Evolutionary conservation across 352 stramenopile genomes (phyloP).

Genomic region (Blastocystis sp.): DNA sequence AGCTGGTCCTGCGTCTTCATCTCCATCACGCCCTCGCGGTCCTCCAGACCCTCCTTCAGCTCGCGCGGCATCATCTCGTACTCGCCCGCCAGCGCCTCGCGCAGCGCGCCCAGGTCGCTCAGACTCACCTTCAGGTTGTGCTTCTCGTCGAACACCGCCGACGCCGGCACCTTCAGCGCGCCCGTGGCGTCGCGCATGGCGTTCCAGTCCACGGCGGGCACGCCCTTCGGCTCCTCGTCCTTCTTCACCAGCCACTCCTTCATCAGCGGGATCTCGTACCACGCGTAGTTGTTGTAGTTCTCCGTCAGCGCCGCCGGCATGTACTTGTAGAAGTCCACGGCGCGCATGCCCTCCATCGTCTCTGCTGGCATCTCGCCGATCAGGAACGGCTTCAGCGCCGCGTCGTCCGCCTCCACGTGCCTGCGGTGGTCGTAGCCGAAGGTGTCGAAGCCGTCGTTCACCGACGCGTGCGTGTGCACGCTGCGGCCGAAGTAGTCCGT

Average conservation of each 20-base stretch:
- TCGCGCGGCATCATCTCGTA: neutral
- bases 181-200: too few relatives aligned
- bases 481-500: slow-evolving; percentile 15
- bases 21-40: neutral
- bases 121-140: neutral
- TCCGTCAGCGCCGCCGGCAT: slow-evolving; percentile 3
- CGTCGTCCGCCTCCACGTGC: neutral
- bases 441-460: slow-evolving; percentile 29
- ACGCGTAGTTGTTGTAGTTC: neutral
- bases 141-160: neutral
- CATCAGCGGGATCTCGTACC: neutral
- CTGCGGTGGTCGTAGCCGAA: slow-evolving; percentile 19
- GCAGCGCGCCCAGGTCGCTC: neutral
- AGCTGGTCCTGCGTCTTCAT: neutral
- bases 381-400: too few relatives aligned
- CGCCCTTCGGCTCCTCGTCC: neutral
- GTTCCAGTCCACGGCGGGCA: neutral
- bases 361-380: neutral
- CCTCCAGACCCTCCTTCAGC: neutral
- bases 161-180: neutral
- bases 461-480: neutral
- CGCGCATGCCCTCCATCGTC: neutral
- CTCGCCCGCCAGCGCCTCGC: slow-evolving; percentile 6
- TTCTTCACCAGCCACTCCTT: slow-evolving; percentile 29
- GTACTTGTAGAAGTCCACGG: neutral